These are phyloP conservation scores for Suhomyces chickasaworum DNA, from an alignment of 1,139 yeast genomes.

Conservation along the genomic window DNA sequence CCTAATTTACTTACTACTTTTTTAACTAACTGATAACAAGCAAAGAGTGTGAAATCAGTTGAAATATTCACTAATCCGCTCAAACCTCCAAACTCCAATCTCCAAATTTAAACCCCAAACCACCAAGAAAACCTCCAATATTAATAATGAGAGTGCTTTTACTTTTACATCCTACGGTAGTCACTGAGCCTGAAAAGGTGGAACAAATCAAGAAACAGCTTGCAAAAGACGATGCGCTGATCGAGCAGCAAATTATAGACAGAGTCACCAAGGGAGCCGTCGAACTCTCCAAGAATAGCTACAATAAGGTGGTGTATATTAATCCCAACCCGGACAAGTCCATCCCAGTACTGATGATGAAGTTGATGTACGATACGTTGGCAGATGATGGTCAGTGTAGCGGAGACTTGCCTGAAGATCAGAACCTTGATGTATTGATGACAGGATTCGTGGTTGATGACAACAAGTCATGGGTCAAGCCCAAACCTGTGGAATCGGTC, in stretches of 20 bases:
- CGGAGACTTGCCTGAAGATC: conserved; percentile 57
- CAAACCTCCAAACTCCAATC: no score
- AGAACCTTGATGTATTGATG: conserved; percentile 59
- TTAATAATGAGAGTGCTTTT: conserved; percentile 49
- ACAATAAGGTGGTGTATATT: conserved; percentile 54
- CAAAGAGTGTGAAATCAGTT: no score
- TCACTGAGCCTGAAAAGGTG: conserved; percentile 57
- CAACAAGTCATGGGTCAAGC: conserved; percentile 46
- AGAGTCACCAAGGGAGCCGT: conserved; percentile 63
- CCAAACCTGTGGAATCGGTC: conserved; percentile 35
- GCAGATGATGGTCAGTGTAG: conserved; percentile 49
- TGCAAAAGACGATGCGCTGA: conserved; percentile 21
- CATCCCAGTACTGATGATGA: conserved; percentile 48
- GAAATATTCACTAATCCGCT: no score
- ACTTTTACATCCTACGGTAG: conserved; percentile 72
- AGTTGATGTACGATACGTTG: conserved; percentile 43
- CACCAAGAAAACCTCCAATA: no score
- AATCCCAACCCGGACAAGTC: conserved; percentile 55
- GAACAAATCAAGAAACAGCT: conserved; percentile 38
- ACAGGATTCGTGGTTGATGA: conserved; percentile 58
- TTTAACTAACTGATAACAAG: no score
- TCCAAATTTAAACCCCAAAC: no score
- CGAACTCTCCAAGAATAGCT: conserved; percentile 44
- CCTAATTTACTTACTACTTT: neutral
- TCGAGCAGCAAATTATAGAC: conserved; percentile 69